These are phyloP conservation scores for Limnanthes douglasii DNA, from an alignment of 345 rosid species.

Conservation along the genomic window DNA sequence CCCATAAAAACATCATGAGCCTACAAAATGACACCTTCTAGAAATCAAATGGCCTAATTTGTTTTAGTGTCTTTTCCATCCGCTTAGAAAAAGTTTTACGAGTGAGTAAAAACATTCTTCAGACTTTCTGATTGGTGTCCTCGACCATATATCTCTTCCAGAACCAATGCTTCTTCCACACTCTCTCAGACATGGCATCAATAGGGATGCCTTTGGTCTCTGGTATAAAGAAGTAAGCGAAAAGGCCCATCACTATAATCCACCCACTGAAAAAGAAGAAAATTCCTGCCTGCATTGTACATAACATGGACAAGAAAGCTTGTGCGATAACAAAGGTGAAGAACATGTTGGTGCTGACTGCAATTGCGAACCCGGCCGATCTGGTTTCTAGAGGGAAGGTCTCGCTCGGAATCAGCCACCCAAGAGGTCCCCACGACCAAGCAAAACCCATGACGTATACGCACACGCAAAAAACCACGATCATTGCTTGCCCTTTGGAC, in stretches of 20 bases:
- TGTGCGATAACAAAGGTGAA: conserved; percentile 38
- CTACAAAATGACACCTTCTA: too few relatives aligned
- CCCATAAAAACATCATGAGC: too few relatives aligned
- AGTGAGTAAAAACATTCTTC: too few relatives aligned
- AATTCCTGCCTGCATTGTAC: conserved; percentile 28
- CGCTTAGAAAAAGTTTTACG: too few relatives aligned
- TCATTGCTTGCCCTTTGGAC: conserved; percentile 4
- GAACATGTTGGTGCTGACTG: conserved; percentile 32
- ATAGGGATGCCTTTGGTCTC: conserved; percentile 35
- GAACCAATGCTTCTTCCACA: conserved; percentile 33
- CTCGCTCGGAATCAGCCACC: conserved; percentile 51
- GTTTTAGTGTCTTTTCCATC: too few relatives aligned
- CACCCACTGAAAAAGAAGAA: conserved; percentile 40
- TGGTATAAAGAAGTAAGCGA: conserved; percentile 20
- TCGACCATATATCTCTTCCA: conserved; percentile 28
- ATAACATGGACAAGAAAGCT: conserved; percentile 32
- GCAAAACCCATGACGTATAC: conserved; percentile 31
- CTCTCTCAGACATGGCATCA: conserved; percentile 22
- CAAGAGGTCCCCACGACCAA: conserved; percentile 56
- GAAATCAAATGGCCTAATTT: too few relatives aligned
- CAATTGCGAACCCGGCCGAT: conserved; percentile 23
- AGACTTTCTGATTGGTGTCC: conserved; percentile 5
- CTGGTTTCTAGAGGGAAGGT: conserved; percentile 36
- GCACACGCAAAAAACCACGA: conserved; percentile 24
- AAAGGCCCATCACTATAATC: conserved; percentile 27